Evolutionary conservation across 768 basidiomycete genomes (phyloP), one percentile per base, ranked within the genome.

Genomic region (Phanerochaete sordida): DNA sequence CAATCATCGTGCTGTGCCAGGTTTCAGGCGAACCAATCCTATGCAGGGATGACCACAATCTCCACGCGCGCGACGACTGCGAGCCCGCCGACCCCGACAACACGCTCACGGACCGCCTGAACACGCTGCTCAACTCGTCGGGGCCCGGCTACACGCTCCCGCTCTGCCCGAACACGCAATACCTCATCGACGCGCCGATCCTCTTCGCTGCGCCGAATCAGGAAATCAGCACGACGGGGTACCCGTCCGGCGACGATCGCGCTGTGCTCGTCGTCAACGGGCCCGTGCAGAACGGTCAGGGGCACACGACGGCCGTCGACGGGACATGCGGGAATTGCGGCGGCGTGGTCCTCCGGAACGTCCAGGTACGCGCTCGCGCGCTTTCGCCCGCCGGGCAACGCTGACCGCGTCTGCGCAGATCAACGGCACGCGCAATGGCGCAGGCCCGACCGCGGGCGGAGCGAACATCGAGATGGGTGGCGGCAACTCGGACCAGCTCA

Each of bases 391-490:
- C 49, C 33, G 43, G 33, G 30, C 56, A 46, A 50, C 16, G 35
- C 51, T 55, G 12, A 58, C 13, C 27, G 28, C 28, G 31, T 2
- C 11, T 49, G 23, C 31, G 44, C 52, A 93, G 90, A 82, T 94
- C 62, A 82, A 93, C 66, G 91, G 92, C 15, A 84, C 84, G 5
- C 82, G 91, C 59, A 72, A 72, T 19, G 81, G 80, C 26, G 83
- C 77, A 7, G 64, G 78, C 43, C 80, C 85, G 1, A 80, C 78
- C 0, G 61, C 50, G 24, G 90, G 90, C 7, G 89, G 88, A 0
- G 91, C 81, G 24, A 92, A 91, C 66, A 91, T 94, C 57, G 91
- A 93, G 73, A 86, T 94, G 79, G 93, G 93, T 4, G 93, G 91
- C 11, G 66, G 77, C 21, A 93, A 88, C 63, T 75, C 82, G 2